Evolutionary conservation across 2,329 filamentous ascomycete species (phyloP), one percentile per base, ranked within the genome.

Genomic region (Trichoderma oligosporum): DNA sequence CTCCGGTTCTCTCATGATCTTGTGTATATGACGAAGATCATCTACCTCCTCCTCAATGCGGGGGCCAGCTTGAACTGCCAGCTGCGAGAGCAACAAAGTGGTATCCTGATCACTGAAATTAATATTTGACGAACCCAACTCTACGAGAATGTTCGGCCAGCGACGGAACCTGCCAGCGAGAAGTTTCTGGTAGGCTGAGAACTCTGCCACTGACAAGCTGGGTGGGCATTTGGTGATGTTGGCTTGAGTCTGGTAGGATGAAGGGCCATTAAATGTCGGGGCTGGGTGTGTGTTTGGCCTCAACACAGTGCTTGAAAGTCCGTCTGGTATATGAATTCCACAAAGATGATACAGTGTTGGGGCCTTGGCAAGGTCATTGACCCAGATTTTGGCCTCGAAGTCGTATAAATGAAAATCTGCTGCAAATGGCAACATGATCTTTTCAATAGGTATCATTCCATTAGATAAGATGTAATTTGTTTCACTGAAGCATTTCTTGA

Each of bases 11-110:
- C 59, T 60, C 35, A 88, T 80, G 0, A 80, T 62, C 0, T 56
- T 61, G 63, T 88, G 84, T 0, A 74, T 65, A 3, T 71, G 65
- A 1, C 85, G 74, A 0, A 81, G 65, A 2, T 61, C 6, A 29
- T 0, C 64, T 7, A 27, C 22, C 0, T 4, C 48, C 56, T 2
- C 36, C 9, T 14, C 9, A 14, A 33, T 1, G 2, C 14, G 5
- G 9, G 83, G 83, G 0, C 87, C 87, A 1, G 74, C 76, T 61
- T 88, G 80, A 0, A 79, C 60, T 0, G 77, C 71, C 1, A 88
- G 69, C 7, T 81, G 78, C 1, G 71, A 69, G 1, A 89, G 65
- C 0, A 87, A 61, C 0, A 71, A 58, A 27, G 74, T 73, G 0
- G 80, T 81, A 0, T 77, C 0, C 47, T 67, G 0, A 74, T 68